Evolutionary conservation across 805 yeast genomes (phyloP), one percentile per base, ranked within the genome.

Genomic region (Wickerhamiella parazyma): DNA sequence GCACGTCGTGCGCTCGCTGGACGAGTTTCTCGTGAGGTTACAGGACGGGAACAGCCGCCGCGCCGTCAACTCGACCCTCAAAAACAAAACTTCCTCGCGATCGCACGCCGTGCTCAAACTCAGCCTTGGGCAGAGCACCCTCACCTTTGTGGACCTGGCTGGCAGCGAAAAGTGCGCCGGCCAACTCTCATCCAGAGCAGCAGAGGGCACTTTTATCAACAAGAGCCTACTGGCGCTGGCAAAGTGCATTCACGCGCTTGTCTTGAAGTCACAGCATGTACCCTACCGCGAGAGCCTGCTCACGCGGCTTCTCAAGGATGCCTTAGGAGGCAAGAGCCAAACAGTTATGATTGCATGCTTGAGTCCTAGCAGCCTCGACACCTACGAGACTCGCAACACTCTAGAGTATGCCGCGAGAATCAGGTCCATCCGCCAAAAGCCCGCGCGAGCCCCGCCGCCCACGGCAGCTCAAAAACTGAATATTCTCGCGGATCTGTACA

Each of bases 311-410:
- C 69, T 89, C 44, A 85, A 87, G 57, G 84, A 83, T 55, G 85
- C 95, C 0, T 65, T 89, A 10, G 95, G 95, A 2, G 96, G 96
- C 0, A 83, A 85, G 56, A 86, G 96, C 61, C 80, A 82, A 57
- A 87, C 97, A 0, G 87, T 85, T 3, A 89, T 89, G 97, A 83
- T 87, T 51, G 96, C 86, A 1, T 87, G 97, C 61, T 72, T 89
- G 3, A 79, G 93, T 5, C 96, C 96, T 0, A 80, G 86, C 47
- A 73, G 82, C 29, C 70, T 69, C 33, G 95, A 89, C 59, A 86
- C 85, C 58, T 96, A 87, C 55, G 97, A 89, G 57, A 87, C 96
- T 0, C 66, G 84, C 40, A 89, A 87, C 59, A 84, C 96, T 0
- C 69, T 89, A 48, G 83, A 85, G 45, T 89, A 87, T 60, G 96